Evolutionary conservation across 306 rosid species (phyloP).

Genomic region (Vachellia pachyceras): DNA sequence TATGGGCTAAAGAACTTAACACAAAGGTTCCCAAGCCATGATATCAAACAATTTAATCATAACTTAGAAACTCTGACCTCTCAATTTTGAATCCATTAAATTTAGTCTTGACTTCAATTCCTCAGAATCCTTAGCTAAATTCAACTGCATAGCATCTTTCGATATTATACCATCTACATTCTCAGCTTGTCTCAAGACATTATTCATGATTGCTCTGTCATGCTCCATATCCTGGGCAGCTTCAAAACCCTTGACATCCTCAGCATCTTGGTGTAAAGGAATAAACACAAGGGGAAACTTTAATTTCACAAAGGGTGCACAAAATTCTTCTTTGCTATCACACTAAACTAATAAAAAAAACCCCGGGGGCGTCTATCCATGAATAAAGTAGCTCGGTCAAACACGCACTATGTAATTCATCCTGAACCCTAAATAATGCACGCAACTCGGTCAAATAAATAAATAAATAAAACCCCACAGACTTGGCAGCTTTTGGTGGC

Average conservation of each 20-base stretch:
- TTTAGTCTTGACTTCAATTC: slow-evolving; percentile 65
- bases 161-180: slow-evolving; percentile 44
- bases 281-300: slow-evolving; percentile 10
- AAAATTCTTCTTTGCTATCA: slow-evolving; percentile 28
- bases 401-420: too few species aligned
- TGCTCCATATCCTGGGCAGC: slow-evolving; percentile 49
- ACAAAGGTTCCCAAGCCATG: slow-evolving; percentile 5
- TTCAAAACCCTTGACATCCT: slow-evolving; percentile 59
- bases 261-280: slow-evolving; percentile 50
- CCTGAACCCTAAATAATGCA: too few species aligned
- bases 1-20: slow-evolving; percentile 29
- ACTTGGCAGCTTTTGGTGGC: too few species aligned
- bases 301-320: slow-evolving; percentile 21
- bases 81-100: slow-evolving; percentile 64
- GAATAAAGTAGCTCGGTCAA: slow-evolving; percentile 10
- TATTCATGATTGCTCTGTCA: slow-evolving; percentile 41
- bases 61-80: slow-evolving; percentile 67
- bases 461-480: too few species aligned
- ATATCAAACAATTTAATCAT: slow-evolving; percentile 24
- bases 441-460: too few species aligned
- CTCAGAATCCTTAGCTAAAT: slow-evolving; percentile 57
- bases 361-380: background rate
- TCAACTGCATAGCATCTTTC: slow-evolving; percentile 45
- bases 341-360: background rate
- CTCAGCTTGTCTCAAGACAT: slow-evolving; percentile 43